A percentile compares a stretch with the other conserved stretches of the same genome.
Conservation (phyloP, 495 filamentous ascomycete genomes). For the Neurospora sp. region DNA sequence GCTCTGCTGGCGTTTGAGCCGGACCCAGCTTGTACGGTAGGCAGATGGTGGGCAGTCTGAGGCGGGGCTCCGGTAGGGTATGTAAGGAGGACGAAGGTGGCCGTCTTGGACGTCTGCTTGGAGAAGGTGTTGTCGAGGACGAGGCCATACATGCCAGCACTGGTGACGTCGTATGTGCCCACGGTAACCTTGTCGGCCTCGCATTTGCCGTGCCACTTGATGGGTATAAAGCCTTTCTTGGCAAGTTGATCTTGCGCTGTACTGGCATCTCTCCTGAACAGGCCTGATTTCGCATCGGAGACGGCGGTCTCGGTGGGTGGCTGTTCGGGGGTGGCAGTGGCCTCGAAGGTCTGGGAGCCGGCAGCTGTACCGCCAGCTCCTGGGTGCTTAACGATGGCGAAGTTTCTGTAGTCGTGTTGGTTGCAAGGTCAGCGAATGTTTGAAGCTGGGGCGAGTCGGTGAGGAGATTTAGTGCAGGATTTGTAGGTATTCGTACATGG, state of each 20-base stretch:
- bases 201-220: conserved; percentile 88
- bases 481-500: conserved; percentile 44
- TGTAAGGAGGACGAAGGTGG: conserved; percentile 86
- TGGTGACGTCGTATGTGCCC: conserved; percentile 75
- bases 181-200: conserved; percentile 93
- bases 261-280: conserved; percentile 41
- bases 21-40: conserved; percentile 39
- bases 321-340: conserved; percentile 28
- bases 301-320: conserved; percentile 34
- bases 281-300: conserved; percentile 20
- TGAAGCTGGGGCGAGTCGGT: not conserved
- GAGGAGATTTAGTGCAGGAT: not conserved
- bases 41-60: conserved; percentile 62
- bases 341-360: conserved; percentile 39
- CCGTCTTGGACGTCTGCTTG: conserved; percentile 87
- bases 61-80: conserved; percentile 81
- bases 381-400: conserved; percentile 94
- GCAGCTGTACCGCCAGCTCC: conserved; percentile 52
- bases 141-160: conserved; percentile 89
- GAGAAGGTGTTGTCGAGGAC: conserved; percentile 99
- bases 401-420: conserved; percentile 51
- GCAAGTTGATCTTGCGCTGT: conserved; percentile 73
- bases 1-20: conserved; percentile 38
- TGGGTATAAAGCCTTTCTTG: conserved; percentile 72
- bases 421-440: not conserved